Percentiles rank a stretch among this genome's conserved stretches.
Conservation (phyloP, 73 alveolate species). For the Tetrahymena borealis region DNA sequence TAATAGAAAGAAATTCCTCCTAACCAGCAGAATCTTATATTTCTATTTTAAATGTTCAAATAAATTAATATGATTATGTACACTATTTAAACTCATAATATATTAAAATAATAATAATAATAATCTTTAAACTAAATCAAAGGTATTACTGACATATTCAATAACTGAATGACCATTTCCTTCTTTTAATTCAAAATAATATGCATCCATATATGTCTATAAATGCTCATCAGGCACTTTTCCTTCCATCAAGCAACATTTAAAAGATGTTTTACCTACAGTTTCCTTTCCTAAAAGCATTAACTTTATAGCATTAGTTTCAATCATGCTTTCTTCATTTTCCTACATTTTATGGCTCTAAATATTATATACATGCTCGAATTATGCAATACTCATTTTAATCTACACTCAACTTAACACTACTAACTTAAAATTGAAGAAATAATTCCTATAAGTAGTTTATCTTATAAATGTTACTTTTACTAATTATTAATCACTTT, state of each 20-base stretch:
- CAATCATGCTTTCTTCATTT: neutral
- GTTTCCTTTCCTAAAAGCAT: neutral
- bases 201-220: neutral
- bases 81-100: no score
- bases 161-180: neutral
- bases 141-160: neutral
- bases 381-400: neutral
- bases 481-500: neutral
- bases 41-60: no score
- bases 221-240: neutral
- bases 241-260: neutral
- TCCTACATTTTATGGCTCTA: neutral
- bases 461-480: neutral
- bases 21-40: neutral
- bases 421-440: neutral
- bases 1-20: neutral
- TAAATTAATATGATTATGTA: no score
- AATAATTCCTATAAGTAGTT: no score
- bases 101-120: no score
- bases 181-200: neutral
- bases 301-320: neutral
- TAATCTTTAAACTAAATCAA: no score
- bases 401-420: neutral
- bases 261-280: neutral
- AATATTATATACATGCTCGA: neutral